Percentiles rank a stretch among this genome's conserved stretches.
These are phyloP conservation scores for Panellus pusillus DNA, from an alignment of 768 basidiomycete genomes.

Conservation along the genomic window DNA sequence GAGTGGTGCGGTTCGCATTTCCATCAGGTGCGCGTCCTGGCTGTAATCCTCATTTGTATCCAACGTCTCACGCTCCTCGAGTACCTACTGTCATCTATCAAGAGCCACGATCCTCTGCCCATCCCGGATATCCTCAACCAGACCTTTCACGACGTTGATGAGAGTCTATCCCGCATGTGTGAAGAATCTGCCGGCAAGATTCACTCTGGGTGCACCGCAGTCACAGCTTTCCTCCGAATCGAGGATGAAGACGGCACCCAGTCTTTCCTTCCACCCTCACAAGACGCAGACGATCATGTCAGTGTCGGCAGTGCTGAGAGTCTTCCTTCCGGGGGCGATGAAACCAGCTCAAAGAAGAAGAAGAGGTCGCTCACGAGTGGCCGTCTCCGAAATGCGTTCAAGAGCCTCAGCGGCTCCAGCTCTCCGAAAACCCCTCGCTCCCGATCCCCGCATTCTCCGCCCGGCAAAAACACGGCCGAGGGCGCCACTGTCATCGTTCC, in stretches of 20 bases:
- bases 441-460: constrained; percentile 29
- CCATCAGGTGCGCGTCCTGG: constrained; percentile 64
- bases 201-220: constrained; percentile 96
- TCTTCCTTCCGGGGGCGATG: constrained; percentile 33
- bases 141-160: constrained; percentile 94
- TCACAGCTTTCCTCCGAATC: constrained; percentile 90
- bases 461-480: constrained; percentile 29
- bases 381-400: constrained; percentile 57
- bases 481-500: constrained; percentile 40
- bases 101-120: constrained; percentile 50
- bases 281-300: constrained; percentile 22
- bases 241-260: constrained; percentile 80
- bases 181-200: constrained; percentile 89
- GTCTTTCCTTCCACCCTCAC: constrained; percentile 50
- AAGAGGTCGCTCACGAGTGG: constrained; percentile 46
- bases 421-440: constrained; percentile 36
- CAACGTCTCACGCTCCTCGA: constrained; percentile 18
- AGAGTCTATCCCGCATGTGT: constrained; percentile 76
- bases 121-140: constrained; percentile 90
- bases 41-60: background rate
- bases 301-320: constrained; percentile 49
- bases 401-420: constrained; percentile 43
- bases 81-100: constrained; percentile 69
- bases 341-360: constrained; percentile 35
- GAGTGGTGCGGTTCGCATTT: constrained; percentile 99